These are phyloP conservation scores for Annulohypoxylon moriforme DNA, from an alignment of 495 filamentous ascomycete species.

Conservation along the genomic window DNA sequence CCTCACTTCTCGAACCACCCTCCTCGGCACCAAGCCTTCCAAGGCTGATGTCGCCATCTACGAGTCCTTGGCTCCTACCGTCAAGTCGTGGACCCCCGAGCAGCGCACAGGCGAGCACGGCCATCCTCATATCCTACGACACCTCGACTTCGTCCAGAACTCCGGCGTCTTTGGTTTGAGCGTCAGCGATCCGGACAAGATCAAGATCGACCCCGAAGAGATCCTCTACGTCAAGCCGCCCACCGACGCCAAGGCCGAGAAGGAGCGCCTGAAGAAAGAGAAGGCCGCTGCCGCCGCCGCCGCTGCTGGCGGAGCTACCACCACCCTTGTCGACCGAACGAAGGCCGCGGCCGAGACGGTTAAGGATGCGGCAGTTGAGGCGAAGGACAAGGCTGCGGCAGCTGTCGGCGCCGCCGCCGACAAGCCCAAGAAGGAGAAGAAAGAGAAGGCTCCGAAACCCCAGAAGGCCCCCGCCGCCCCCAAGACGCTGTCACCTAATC, in stretches of 20 bases:
- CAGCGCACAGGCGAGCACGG: constrained; percentile 91
- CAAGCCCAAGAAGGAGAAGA: constrained; percentile 86
- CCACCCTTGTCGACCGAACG: constrained; percentile 63
- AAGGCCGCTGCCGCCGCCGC: constrained; percentile 72
- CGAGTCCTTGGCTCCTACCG: constrained; percentile 78
- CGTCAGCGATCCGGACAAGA: constrained; percentile 78
- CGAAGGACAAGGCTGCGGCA: constrained; percentile 55
- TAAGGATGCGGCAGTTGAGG: constrained; percentile 55
- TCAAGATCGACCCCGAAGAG: constrained; percentile 80
- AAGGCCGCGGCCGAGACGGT: constrained; percentile 58
- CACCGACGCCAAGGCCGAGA: constrained; percentile 86
- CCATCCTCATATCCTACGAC: constrained; percentile 90
- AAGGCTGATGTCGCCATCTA: constrained; percentile 91
- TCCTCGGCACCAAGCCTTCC: constrained; percentile 90
- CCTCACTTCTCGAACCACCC: constrained; percentile 86
- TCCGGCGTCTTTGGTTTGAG: constrained; percentile 78
- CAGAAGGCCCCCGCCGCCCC: constrained; percentile 74
- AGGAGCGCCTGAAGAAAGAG: constrained; percentile 88
- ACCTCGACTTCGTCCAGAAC: constrained; percentile 95
- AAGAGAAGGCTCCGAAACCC: constrained; percentile 78
- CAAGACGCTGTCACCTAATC: constrained; percentile 78
- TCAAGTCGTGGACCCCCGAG: constrained; percentile 84
- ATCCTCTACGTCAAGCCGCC: constrained; percentile 84
- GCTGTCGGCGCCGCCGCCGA: constrained; percentile 53
- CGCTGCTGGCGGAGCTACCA: constrained; percentile 44